Conservation (phyloP, 2,329 filamentous ascomycete species). For the Neoarthrinium moseri region DNA sequence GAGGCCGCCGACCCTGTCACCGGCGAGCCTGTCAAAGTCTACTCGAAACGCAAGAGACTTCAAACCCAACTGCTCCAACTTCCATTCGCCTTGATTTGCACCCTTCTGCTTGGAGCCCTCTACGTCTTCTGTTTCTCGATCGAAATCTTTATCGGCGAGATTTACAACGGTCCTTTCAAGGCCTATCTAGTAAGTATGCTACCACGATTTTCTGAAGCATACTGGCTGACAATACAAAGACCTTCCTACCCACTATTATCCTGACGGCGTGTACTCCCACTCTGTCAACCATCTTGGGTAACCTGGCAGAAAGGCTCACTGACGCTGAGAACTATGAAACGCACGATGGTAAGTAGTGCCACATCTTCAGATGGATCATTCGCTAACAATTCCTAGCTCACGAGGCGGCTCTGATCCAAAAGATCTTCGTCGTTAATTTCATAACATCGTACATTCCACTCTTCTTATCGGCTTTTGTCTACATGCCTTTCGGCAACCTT, state of each 20-base stretch:
- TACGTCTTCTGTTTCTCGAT: constrained; percentile 88
- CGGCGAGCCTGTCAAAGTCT: constrained; percentile 74
- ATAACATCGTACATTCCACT: constrained; percentile 92
- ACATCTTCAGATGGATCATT: constrained; percentile 1
- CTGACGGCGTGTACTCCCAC: constrained; percentile 80
- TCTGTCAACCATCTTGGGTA: constrained; percentile 72
- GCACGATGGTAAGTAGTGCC: constrained; percentile 53
- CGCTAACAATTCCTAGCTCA: constrained; percentile 52
- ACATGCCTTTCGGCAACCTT: constrained; percentile 83
- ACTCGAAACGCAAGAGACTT: constrained; percentile 73
- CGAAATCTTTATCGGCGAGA: constrained; percentile 93
- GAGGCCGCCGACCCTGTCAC: constrained; percentile 78
- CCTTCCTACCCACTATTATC: constrained; percentile 85
- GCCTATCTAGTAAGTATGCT: constrained; percentile 64
- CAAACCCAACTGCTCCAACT: constrained; percentile 76
- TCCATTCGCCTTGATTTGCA: constrained; percentile 77
- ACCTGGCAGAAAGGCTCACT: constrained; percentile 73
- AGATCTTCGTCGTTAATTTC: constrained; percentile 95
- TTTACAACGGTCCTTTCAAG: constrained; percentile 89
- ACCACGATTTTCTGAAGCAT: not conserved
- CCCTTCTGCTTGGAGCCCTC: constrained; percentile 71
- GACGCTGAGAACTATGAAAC: constrained; percentile 92
- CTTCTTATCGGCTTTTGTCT: constrained; percentile 91
- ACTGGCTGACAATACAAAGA: constrained; percentile 42
- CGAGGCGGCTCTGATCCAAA: constrained; percentile 80